A percentile compares a stretch with the other conserved stretches of the same genome.
Evolutionary conservation across 2,329 filamentous ascomycete species (phyloP).

Genomic region (Diplodia seriata): DNA sequence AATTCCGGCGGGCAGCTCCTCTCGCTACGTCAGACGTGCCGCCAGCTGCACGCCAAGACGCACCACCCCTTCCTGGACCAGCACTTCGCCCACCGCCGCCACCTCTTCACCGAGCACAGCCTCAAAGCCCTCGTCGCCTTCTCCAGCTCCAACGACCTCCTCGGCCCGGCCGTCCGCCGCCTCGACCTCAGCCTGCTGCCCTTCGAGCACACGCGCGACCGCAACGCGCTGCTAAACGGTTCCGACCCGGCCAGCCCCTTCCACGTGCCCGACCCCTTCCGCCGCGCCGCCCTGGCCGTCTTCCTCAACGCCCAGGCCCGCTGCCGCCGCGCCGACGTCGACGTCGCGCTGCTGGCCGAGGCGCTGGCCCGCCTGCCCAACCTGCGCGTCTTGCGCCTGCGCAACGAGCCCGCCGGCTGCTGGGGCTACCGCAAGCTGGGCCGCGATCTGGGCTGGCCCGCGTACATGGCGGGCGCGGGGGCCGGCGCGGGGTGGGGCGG

Average conservation of each 20-base stretch:
- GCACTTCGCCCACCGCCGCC: slow-evolving; percentile 1
- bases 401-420: neutral
- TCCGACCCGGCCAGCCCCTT: neutral
- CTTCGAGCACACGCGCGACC: slow-evolving; percentile 8
- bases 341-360: neutral
- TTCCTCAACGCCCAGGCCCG: slow-evolving; percentile 4
- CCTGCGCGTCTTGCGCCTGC: slow-evolving; percentile 6
- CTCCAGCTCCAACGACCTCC: neutral
- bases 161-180: neutral
- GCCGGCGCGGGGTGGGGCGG: too few relatives aligned
- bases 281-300: neutral
- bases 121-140: neutral
- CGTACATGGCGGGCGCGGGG: neutral
- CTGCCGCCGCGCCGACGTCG: neutral
- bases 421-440: slow-evolving; percentile 1
- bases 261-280: neutral
- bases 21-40: neutral
- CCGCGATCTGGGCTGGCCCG: slow-evolving; percentile 6
- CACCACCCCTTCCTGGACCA: slow-evolving; percentile 5
- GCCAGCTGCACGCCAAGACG: slow-evolving; percentile 13
- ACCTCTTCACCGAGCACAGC: slow-evolving; percentile 10
- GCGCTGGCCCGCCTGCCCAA: neutral
- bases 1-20: neutral
- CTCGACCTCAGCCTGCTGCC: slow-evolving; percentile 1
- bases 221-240: neutral